A percentile compares a stretch with the other conserved stretches of the same genome.
Evolutionary conservation across 108 stramenopile genomes (phyloP).

Genomic region (Nitzschia sp.): DNA sequence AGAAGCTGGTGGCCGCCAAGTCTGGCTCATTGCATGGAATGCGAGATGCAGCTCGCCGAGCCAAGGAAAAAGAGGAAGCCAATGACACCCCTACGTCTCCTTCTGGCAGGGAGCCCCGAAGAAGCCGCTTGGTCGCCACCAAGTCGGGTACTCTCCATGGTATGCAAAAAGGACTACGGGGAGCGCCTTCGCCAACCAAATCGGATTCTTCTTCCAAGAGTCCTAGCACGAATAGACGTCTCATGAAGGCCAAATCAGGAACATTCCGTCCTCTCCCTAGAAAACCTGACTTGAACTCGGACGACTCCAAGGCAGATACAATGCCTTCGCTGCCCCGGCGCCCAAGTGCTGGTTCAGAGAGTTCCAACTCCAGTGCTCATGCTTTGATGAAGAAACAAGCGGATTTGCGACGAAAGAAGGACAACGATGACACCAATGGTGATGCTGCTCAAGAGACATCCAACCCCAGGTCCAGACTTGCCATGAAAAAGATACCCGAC

Average conservation of each 20-base stretch:
- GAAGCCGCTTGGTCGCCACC: constrained; percentile 17
- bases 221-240: background rate
- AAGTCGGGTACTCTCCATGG: constrained; percentile 32
- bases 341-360: background rate
- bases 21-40: constrained; percentile 31
- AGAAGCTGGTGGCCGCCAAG: constrained; percentile 20
- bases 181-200: background rate
- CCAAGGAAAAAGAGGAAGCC: background rate
- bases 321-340: background rate
- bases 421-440: background rate
- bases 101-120: constrained; percentile 3
- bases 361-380: background rate
- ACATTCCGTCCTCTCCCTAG: background rate
- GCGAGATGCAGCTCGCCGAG: constrained; percentile 21
- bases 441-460: background rate
- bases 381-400: background rate
- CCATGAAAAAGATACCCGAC: background rate
- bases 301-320: background rate
- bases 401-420: background rate
- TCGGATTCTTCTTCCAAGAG: background rate
- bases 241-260: constrained; percentile 2
- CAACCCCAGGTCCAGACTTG: background rate
- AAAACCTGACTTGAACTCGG: background rate
- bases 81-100: background rate
- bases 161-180: constrained; percentile 17